Evolutionary conservation across 257 asterid genomes (phyloP), one percentile per base, ranked within the genome.

Genomic region (Coffea canephora): DNA sequence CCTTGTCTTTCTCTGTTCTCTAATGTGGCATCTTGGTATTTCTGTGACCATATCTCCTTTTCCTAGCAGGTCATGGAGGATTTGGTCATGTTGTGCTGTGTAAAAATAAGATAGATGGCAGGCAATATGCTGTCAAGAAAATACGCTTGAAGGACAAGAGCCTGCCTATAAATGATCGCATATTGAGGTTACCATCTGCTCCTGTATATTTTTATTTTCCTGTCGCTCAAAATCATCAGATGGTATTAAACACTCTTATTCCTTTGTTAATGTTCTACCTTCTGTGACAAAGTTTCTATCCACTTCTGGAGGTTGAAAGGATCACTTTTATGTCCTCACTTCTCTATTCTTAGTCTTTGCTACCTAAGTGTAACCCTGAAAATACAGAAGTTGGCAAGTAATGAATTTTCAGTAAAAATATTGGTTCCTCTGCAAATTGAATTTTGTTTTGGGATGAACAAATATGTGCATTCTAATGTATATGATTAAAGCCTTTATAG

Each of bases 121-220:
- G 98, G 78, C 99, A 95, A 75, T 95, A 95, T 86, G 99, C 99
- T 75, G 91, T 95, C 81, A 95, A 95, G 93, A 93, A 93, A 89
- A 95, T 95, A 80, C 96, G 85, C 27, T 86, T 95, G 71, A 95
- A 95, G 93, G 99, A 91, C 85, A 87, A 93, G 88, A 90, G 88
- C 80, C 89, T 82, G 71, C 96, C 98, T 66, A 86, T 93, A 82
- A 87, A 92, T 91, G 99, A 95, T 84, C 97, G 92, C 43, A 95
- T 93, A 81, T 82, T 95, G 87, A 92, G 99, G 99, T 95, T 43
- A 72, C 88, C 82, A 82, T 82, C 75, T 77, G 54, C 81, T 46
- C 65, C 16, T 74, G 65, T 66, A 64, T 76, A 18, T 52, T 64
- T 14, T 57, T 64, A n/a, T 75, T 18, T 18, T 77, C 21, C 14